Base-by-base conservation (phyloP, 495 filamentous ascomycete species). In the Penicillium argentinense region DNA sequence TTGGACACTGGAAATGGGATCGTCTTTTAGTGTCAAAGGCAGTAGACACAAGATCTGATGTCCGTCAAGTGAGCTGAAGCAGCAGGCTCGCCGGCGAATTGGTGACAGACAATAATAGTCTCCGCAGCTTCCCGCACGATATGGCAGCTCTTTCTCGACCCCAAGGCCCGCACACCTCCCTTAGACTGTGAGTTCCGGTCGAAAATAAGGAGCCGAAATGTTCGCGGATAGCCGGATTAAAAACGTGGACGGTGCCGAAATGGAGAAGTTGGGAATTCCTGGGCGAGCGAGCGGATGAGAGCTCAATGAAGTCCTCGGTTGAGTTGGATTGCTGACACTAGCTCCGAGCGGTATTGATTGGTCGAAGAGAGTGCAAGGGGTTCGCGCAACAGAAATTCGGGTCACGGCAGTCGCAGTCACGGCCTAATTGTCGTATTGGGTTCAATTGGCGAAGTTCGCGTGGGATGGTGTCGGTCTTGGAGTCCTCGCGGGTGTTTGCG, bases 401-500 rank as follows among this genome's bases (percentile, higher is more conserved):
- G 12, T 5, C n/a, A 8, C 17, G 8, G 11, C 13, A 19, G 17
- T 22, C 37, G 22, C 11, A 25, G 22, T 21, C 17, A 11, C 37
- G 8, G 37, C 13, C 12, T 8, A 25, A 39, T 25, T 16, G 37
- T 24, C 6, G 37, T n/a, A 25, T 9, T 19, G 14, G 26, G 29
- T 30, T 43, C 28, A 49, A 54, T 49, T 43, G 41, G 22, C 7
- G 23, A 17, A 9, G 12, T 33, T 37, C 29, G 34, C 26, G 30
- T 21, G 30, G 21, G 42, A 48, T 17, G 21, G 36, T 45, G 44
- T 40, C 22, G 13, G 40, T 45, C 28, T 39, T 29, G 43, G 23
- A 26, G 40, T 21, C 42, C 49, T 43, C 21, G 47, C 32, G 24
- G 38, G 34, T 48, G 51, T 56, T 56, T 56, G 53, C 53, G 48